Percentiles rank a stretch among this genome's conserved stretches.
Conservation (phyloP, 1,139 yeast genomes). For the Nakaseomyces bracarensis region DNA sequence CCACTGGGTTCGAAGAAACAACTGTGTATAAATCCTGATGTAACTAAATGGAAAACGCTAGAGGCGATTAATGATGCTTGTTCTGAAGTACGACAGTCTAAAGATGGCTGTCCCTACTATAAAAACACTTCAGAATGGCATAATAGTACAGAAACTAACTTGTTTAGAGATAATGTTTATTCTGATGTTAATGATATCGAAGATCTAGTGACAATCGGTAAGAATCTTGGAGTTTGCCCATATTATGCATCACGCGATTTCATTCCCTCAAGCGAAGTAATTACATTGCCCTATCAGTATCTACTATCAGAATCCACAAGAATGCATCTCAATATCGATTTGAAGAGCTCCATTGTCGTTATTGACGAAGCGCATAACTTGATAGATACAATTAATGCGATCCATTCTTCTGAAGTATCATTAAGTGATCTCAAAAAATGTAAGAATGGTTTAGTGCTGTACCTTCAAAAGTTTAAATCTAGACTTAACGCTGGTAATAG, state of each 20-base stretch:
- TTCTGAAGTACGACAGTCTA: constrained; percentile 53
- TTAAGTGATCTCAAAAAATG: constrained; percentile 39
- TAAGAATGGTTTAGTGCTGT: constrained; percentile 41
- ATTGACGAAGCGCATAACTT: constrained; percentile 93
- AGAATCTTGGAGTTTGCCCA: constrained; percentile 57
- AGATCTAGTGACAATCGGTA: constrained; percentile 60
- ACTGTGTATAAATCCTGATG: constrained; percentile 64
- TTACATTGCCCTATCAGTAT: constrained; percentile 81
- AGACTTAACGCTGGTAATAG: constrained; percentile 69
- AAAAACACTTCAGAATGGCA: constrained; percentile 22
- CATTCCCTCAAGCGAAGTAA: constrained; percentile 53
- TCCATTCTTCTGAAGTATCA: constrained; percentile 58
- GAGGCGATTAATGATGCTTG: constrained; percentile 78
- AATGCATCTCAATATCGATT: constrained; percentile 47
- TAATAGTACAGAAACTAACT: constrained; percentile 34
- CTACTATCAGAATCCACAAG: constrained; percentile 60
- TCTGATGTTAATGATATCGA: constrained; percentile 74
- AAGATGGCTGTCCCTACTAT: constrained; percentile 47
- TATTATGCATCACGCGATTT: constrained; percentile 66
- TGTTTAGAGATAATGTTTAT: constrained; percentile 53
- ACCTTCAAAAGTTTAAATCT: constrained; percentile 51
- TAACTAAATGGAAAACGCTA: constrained; percentile 41
- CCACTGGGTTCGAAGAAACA: constrained; percentile 82
- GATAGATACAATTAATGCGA: constrained; percentile 62
- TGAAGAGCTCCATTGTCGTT: constrained; percentile 60